Evolutionary conservation across 805 yeast species (phyloP).

Genomic region (Candida hungchunana): DNA sequence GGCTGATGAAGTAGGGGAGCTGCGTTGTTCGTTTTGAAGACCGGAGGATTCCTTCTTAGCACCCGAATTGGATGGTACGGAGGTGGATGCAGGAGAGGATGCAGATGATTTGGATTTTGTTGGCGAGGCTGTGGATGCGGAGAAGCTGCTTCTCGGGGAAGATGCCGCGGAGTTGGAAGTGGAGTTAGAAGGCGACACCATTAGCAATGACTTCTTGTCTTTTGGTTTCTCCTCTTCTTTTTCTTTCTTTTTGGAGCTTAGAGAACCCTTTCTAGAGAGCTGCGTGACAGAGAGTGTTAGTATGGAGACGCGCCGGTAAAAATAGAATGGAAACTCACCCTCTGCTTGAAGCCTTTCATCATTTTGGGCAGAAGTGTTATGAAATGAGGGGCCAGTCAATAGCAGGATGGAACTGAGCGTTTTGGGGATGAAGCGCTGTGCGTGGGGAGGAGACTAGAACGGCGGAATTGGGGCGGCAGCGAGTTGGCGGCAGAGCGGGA

Average conservation of each 20-base stretch:
- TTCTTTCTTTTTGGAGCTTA: conserved; percentile 36
- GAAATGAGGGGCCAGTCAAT: too few relatives aligned
- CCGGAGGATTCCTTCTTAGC: conserved; percentile 5
- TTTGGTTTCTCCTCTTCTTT: conserved; percentile 24
- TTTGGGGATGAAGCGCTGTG: too few relatives aligned
- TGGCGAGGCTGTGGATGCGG: conserved; percentile 19
- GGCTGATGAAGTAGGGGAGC: conserved; percentile 1
- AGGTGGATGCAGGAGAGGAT: conserved; percentile 6
- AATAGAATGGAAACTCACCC: conserved; percentile 29
- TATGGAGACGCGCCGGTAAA: conserved; percentile 2
- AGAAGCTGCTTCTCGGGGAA: conserved; percentile 23
- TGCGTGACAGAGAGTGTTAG: conserved; percentile 13
- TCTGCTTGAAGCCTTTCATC: conserved; percentile 74
- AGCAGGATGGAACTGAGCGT: background rate
- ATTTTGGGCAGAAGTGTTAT: conserved; percentile 35
- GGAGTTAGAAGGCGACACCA: conserved; percentile 15
- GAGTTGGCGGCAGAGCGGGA: too few relatives aligned
- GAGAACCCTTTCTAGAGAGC: conserved; percentile 31
- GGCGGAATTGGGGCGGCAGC: too few relatives aligned
- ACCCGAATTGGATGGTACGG: background rate
- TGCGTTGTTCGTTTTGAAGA: conserved; percentile 3
- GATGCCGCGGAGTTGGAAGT: conserved; percentile 21
- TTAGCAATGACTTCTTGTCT: conserved; percentile 15
- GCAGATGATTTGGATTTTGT: conserved; percentile 13
- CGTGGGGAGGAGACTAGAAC: too few relatives aligned